Evolutionary conservation across 208 protist species (phyloP), one percentile per base, ranked within the genome.

Genomic region (Leishmania braziliensis): DNA sequence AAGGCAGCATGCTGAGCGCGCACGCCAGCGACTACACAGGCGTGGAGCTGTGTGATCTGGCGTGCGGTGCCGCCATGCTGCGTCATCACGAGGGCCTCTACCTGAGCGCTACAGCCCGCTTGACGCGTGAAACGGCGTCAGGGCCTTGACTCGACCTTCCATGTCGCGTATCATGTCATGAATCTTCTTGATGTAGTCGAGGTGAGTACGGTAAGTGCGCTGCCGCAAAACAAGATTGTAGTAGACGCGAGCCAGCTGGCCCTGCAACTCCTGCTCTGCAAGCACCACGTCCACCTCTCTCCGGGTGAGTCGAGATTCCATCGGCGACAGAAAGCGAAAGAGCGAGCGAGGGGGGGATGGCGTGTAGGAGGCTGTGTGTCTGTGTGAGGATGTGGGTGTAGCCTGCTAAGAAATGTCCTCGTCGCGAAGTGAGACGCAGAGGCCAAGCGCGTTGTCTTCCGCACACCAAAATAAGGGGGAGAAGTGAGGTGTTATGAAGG

Each of bases 201-300:
- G 48, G 58, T 88, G 78, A 5, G 51, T 39, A 33, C 51, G 20
- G 63, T 84, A 88, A 36, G 29, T 53, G 9, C 39, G 65, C 36
- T 83, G 71, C 33, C 79, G 81, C 46, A 54, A 51, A 10, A 77
- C 54, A 14, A 88, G 62, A 16, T 69, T 75, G 60, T 86, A 63
- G 70, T 83, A 80, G 36, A 85, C 75, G 5, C 78, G 77, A 51
- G 68, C 36, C 50, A 88, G 81, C 39, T 78, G 66, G n/a, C 69
- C 77, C 48, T 78, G 81, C 26, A 86, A 46, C 54, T 86, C 81
- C 36, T 84, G 77, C 48, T 84, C 76, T 62, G 70, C 36, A 0
- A 88, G 60, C 3, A 77, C 56, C 20, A 71, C 16, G 29, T 84
- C 81, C 8, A 84, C 81, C 54, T 80, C 76, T 10, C 56, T n/a